phyloP scores from a whole-genome alignment of 371 early-diverging fungal genomes.

The Encephalitozoon romaleae region DNA sequence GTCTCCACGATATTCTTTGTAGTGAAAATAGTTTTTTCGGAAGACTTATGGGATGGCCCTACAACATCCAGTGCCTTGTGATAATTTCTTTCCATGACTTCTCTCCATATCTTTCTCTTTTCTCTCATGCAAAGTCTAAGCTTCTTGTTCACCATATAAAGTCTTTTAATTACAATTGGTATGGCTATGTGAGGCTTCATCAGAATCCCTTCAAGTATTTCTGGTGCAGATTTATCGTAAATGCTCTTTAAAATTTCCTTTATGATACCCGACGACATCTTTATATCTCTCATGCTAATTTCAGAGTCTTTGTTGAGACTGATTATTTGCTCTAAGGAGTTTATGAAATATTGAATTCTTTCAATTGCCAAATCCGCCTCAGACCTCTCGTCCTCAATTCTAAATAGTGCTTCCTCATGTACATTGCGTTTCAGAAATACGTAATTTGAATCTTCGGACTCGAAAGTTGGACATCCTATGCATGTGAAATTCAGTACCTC shows the following conservation, averaged over 20 bases:
- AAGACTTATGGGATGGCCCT: constrained; percentile 72
- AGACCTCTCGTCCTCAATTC: constrained; percentile 90
- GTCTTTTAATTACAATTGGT: constrained; percentile 81
- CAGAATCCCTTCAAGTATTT: constrained; percentile 69
- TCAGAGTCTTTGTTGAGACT: constrained; percentile 60
- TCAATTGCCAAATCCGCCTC: constrained; percentile 92
- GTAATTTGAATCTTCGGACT: constrained; percentile 83
- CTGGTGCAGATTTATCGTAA: constrained; percentile 46
- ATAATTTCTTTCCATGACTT: constrained; percentile 78
- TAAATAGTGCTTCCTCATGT: constrained; percentile 84
- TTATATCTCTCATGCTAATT: constrained; percentile 68
- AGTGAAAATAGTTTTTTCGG: constrained; percentile 72
- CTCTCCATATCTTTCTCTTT: constrained; percentile 89
- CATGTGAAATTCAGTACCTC: constrained; percentile 88
- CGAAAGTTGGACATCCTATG: constrained; percentile 82
- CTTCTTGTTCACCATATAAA: constrained; percentile 91
- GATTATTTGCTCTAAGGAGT: constrained; percentile 75
- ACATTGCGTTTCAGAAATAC: constrained; percentile 78
- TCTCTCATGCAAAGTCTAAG: constrained; percentile 72
- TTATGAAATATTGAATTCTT: constrained; percentile 77
- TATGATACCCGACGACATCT: constrained; percentile 51
- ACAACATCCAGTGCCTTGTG: constrained; percentile 88
- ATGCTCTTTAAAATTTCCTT: constrained; percentile 69
- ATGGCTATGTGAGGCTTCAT: constrained; percentile 78
- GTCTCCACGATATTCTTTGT: constrained; percentile 78